phyloP scores from a whole-genome alignment of 1,284 basidiomycete genomes.

The Vanrija pseudolonga region DNA sequence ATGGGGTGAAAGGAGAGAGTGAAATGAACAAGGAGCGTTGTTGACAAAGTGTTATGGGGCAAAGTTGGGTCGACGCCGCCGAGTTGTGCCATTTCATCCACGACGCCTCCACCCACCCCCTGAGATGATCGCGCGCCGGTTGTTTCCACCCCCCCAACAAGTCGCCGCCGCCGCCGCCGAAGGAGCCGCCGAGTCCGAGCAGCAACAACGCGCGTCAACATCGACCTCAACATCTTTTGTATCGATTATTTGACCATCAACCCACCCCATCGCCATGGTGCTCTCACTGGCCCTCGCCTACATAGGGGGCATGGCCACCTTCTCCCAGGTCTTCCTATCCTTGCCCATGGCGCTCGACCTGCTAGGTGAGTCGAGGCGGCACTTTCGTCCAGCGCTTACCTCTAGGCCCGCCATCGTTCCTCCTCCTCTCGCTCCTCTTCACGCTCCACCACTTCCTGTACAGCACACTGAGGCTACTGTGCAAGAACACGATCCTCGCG shows the following conservation, averaged over 20 bases:
- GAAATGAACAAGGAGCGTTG: no score
- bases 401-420: conserved; percentile 48
- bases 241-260: background rate
- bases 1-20: no score
- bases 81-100: no score
- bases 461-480: conserved; percentile 44
- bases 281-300: conserved; percentile 25
- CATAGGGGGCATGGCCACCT: conserved; percentile 43
- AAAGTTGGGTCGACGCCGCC: no score
- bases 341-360: conserved; percentile 46
- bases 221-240: no score
- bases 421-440: conserved; percentile 49
- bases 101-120: no score
- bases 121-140: no score
- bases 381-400: conserved; percentile 3
- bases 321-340: conserved; percentile 42
- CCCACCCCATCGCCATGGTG: conserved; percentile 3
- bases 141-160: no score
- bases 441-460: conserved; percentile 45
- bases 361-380: conserved; percentile 31
- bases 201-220: no score
- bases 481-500: conserved; percentile 44
- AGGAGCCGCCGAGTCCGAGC: no score
- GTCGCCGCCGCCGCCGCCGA: no score
- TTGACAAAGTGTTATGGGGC: no score